Base-by-base conservation (phyloP, 306 rosid genomes). In the Heteromeles arbutifolia region DNA sequence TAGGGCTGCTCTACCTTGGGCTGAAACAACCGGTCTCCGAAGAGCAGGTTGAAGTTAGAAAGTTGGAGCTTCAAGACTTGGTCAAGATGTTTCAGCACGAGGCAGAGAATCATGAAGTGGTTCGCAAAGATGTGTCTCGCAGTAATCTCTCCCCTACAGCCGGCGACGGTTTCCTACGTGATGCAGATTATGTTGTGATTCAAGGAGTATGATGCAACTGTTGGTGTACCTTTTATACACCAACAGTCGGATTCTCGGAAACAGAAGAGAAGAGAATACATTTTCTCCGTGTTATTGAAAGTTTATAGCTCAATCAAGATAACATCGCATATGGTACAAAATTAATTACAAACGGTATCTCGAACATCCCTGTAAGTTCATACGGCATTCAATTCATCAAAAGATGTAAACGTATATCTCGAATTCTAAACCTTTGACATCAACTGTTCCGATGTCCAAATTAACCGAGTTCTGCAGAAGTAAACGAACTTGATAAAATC, bases 91-190 rank as follows among this genome's bases (percentile, higher is more conserved):
- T 92, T 77, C 90, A 95, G 85, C 97, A 90, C 24, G 99, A 95
- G 50, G 99, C 99, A 26, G 97, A 92, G 81, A 86, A 84, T 83
- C 99, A 92, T 82, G 99, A 93, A 26, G 92, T 82, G 85, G 91
- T 92, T 53, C 81, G 88, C 17, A 86, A 83, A 83, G 80, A 75
- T 18, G 15, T 80, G 59, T 73, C 89, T 29, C 86, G 96, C 67
- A 85, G 80, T 31, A 92, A 74, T 80, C 79, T 92, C 70, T 87
- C 96, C 44, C 97, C 97, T 74, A 94, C 98, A 14, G 82, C 92
- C 13, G 93, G 91, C 24, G 97, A 95, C 67, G 69, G 77, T 17
- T 75, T 89, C 54, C 64, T 26, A 19, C 5, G 25, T 54, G 74
- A 80, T 8, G 79, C 77, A 0, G 86, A 86, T 14, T 90, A 84